A percentile compares a stretch with the other conserved stretches of the same genome.
Evolutionary conservation across 78 protist species (phyloP).

Genomic region (Dictyostelium brefeldianum): DNA sequence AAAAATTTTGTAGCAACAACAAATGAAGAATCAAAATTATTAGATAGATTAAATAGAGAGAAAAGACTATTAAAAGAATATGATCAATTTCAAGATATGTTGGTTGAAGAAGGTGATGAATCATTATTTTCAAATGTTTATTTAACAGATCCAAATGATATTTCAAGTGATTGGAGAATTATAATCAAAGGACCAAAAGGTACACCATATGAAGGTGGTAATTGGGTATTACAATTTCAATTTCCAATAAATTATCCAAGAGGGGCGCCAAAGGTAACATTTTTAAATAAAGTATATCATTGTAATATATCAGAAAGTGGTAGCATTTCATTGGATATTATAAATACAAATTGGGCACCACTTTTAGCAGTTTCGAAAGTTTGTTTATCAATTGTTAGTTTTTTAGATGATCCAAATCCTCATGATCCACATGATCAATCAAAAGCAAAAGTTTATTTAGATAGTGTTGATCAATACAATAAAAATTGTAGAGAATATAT

Average conservation of each 20-base stretch:
- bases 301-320: conserved; percentile 20
- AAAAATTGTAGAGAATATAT: conserved; percentile 84
- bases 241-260: conserved; percentile 12
- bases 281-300: conserved; percentile 26
- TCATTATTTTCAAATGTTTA: no score
- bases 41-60: no score
- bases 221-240: conserved; percentile 11
- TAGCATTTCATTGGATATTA: conserved; percentile 92
- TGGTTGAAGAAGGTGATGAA: no score
- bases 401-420: conserved; percentile 65
- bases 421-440: conserved; percentile 65
- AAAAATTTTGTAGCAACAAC: no score
- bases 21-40: no score
- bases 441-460: conserved; percentile 31
- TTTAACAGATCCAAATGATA: no score
- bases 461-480: conserved; percentile 41
- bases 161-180: conserved; percentile 10
- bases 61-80: no score
- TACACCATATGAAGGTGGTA: conserved; percentile 82
- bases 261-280: neutral
- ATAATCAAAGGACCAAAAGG: conserved; percentile 51
- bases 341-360: conserved; percentile 93
- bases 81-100: no score
- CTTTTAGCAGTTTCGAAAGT: conserved; percentile 51
- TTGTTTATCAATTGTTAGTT: conserved; percentile 54